phyloP scores from a whole-genome alignment of 2,329 filamentous ascomycete genomes.

The Allantophomopsis lycopodina region DNA sequence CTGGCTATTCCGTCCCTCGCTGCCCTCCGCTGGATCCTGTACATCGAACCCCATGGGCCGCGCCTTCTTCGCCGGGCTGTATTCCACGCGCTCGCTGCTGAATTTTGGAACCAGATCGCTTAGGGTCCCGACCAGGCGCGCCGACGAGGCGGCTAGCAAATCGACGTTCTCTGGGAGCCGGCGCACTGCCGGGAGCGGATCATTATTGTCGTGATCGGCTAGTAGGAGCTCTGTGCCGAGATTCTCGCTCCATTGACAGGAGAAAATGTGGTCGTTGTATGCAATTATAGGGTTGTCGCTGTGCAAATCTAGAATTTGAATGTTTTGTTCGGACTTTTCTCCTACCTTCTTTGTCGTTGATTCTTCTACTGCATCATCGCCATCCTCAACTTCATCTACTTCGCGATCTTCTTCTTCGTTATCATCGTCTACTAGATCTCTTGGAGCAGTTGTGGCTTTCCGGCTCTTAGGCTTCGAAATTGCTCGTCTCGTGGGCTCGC shows the following conservation, averaged over 20 bases:
- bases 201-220: constrained; percentile 28
- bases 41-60: neutral
- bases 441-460: neutral
- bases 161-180: constrained; percentile 46
- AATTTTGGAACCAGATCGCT: constrained; percentile 42
- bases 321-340: constrained; percentile 11
- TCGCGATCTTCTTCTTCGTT: constrained; percentile 5
- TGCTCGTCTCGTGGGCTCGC: constrained; percentile 1
- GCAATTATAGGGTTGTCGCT: constrained; percentile 63
- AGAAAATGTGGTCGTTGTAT: constrained; percentile 66
- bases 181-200: constrained; percentile 30
- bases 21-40: neutral
- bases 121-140: constrained; percentile 48
- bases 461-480: neutral
- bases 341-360: constrained; percentile 11
- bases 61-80: no score
- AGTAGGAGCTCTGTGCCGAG: constrained; percentile 79
- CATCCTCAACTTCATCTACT: constrained; percentile 7
- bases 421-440: neutral
- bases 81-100: no score
- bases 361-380: constrained; percentile 9
- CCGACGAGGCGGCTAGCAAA: constrained; percentile 55
- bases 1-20: neutral
- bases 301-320: constrained; percentile 79
- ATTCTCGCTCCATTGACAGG: constrained; percentile 68